Evolutionary conservation across 139 green algal genomes (phyloP).

Genomic region (Chlamydomonas sp.): DNA sequence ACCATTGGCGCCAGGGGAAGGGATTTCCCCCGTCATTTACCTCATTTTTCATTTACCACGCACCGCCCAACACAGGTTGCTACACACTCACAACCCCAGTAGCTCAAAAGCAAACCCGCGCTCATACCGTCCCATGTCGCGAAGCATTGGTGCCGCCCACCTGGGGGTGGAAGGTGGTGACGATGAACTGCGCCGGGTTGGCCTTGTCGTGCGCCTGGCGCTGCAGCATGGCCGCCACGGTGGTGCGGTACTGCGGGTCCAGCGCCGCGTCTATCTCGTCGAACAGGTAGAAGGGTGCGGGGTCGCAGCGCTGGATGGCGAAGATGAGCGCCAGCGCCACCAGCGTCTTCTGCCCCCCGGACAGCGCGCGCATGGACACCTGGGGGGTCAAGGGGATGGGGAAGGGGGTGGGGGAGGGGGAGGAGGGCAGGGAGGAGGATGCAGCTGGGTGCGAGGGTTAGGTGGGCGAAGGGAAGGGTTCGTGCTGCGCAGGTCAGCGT

Average conservation of each 20-base stretch:
- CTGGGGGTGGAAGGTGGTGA: slow-evolving; percentile 98
- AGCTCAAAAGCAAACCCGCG: too few species aligned
- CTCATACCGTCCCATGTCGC: neutral
- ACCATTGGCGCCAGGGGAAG: too few species aligned
- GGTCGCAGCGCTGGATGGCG: slow-evolving; percentile 97
- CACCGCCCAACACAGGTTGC: too few species aligned
- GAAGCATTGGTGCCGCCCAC: slow-evolving; percentile 31
- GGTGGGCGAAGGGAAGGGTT: too few species aligned
- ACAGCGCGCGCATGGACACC: slow-evolving; percentile 68
- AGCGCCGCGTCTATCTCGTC: slow-evolving; percentile 99
- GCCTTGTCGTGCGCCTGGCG: slow-evolving; percentile 73
- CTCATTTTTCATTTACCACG: too few species aligned
- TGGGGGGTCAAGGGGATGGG: neutral
- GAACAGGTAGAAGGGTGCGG: slow-evolving; percentile 99
- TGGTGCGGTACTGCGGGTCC: slow-evolving; percentile 90
- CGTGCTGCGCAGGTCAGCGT: too few species aligned
- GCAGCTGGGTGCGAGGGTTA: neutral
- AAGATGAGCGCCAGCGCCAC: slow-evolving; percentile 99
- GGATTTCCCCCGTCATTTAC: too few species aligned
- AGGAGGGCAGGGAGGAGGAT: neutral
- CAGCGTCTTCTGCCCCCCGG: slow-evolving; percentile 97
- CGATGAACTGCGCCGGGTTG: slow-evolving; percentile 95
- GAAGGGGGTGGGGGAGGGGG: neutral
- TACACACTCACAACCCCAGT: too few species aligned
- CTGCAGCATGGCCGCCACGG: slow-evolving; percentile 85